phyloP scores from a whole-genome alignment of 805 yeast species.

The Wickerhamiella domercqiae region DNA sequence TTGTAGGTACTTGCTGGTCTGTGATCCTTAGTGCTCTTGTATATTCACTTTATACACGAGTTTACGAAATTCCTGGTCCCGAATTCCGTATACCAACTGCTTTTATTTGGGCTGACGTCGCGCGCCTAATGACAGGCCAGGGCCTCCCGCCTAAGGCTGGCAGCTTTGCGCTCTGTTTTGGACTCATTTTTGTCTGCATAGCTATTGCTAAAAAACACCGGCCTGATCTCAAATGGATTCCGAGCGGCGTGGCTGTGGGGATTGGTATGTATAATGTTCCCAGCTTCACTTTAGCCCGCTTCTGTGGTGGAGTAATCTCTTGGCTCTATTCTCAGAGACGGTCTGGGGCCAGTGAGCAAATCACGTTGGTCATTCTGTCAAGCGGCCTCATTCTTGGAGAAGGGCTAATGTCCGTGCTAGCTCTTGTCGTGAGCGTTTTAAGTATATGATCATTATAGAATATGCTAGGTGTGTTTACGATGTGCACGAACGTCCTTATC shows the following conservation, averaged over 20 bases:
- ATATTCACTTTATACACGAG: slow-evolving; percentile 65
- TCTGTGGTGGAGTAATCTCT: slow-evolving; percentile 71
- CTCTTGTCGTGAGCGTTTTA: slow-evolving; percentile 38
- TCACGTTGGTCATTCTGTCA: slow-evolving; percentile 71
- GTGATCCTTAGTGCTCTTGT: slow-evolving; percentile 63
- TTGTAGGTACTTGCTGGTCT: slow-evolving; percentile 78
- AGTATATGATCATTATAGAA: not conserved
- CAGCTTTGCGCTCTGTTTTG: slow-evolving; percentile 53
- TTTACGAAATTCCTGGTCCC: slow-evolving; percentile 72
- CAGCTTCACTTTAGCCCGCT: slow-evolving; percentile 82
- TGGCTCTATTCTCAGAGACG: slow-evolving; percentile 27
- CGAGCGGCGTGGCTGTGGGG: slow-evolving; percentile 95
- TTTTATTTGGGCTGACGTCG: slow-evolving; percentile 91
- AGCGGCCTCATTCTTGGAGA: slow-evolving; percentile 90
- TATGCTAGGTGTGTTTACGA: slow-evolving; percentile 3
- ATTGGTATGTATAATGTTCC: slow-evolving; percentile 92
- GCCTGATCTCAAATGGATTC: slow-evolving; percentile 35
- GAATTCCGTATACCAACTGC: slow-evolving; percentile 88
- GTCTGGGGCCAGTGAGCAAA: slow-evolving; percentile 33
- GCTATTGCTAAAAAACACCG: slow-evolving; percentile 30
- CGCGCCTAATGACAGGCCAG: slow-evolving; percentile 78
- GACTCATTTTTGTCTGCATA: slow-evolving; percentile 46
- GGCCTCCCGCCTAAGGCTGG: slow-evolving; percentile 75
- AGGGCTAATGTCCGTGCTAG: slow-evolving; percentile 72
- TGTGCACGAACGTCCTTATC: slow-evolving; percentile 20